phyloP scores from a whole-genome alignment of 805 yeast species.

The Clavispora vitiphila region DNA sequence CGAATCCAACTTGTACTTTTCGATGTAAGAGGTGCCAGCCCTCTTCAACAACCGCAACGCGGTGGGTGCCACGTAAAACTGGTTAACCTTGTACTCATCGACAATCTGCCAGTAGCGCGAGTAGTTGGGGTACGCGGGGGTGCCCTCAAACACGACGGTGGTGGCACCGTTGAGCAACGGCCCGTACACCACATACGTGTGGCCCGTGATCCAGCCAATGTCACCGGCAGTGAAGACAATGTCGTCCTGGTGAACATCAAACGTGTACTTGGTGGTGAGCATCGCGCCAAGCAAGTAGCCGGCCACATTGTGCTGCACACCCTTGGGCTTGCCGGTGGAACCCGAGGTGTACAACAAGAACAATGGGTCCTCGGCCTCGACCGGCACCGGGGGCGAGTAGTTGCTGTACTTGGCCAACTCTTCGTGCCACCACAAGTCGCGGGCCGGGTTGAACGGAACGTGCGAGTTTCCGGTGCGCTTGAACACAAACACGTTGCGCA shows the following conservation, averaged over 20 bases:
- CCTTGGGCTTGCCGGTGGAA: constrained; percentile 97
- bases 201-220: constrained; percentile 99
- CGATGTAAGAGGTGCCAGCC: constrained; percentile 83
- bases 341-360: constrained; percentile 96
- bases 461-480: constrained; percentile 77
- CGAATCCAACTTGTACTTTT: constrained; percentile 76
- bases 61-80: constrained; percentile 97
- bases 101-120: constrained; percentile 97
- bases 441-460: constrained; percentile 67
- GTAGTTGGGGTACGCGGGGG: constrained; percentile 94
- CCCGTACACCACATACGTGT: constrained; percentile 92
- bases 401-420: constrained; percentile 75
- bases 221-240: constrained; percentile 95
- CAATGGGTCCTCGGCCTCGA: constrained; percentile 88
- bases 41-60: constrained; percentile 86
- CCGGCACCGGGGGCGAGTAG: constrained; percentile 83
- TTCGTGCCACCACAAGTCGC: constrained; percentile 97
- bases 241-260: constrained; percentile 88
- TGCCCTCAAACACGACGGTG: constrained; percentile 91
- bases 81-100: constrained; percentile 86
- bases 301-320: constrained; percentile 92
- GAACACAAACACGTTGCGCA: constrained; percentile 79
- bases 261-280: constrained; percentile 85
- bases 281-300: constrained; percentile 93
- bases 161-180: constrained; percentile 85